Evolutionary conservation across 2,329 filamentous ascomycete species (phyloP).

Genomic region (Penicillium sp.): DNA sequence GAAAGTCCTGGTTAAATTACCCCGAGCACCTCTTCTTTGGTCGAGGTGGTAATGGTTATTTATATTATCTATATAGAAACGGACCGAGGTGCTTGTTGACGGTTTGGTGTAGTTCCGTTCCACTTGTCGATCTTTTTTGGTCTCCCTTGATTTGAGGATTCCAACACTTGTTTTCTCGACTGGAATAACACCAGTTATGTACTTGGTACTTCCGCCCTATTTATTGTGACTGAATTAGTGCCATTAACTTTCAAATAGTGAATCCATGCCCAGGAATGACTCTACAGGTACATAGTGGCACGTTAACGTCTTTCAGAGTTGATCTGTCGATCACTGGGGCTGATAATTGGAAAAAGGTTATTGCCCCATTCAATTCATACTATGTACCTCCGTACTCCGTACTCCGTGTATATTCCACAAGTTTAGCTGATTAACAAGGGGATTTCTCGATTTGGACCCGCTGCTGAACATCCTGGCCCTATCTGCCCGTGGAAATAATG

Average conservation of each 20-base stretch:
- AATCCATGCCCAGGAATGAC: neutral
- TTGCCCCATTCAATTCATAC: too few relatives aligned
- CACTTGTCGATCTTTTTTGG: neutral
- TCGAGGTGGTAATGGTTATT: too few relatives aligned
- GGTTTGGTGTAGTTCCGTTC: neutral
- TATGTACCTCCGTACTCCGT: too few relatives aligned
- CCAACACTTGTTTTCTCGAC: neutral
- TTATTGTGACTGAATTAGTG: neutral
- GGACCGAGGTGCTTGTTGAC: neutral
- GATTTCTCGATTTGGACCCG: neutral
- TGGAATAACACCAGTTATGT: neutral
- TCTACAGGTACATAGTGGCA: neutral
- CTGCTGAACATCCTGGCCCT: neutral
- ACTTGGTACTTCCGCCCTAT: neutral
- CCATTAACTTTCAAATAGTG: neutral
- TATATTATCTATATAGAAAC: too few relatives aligned
- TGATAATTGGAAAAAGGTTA: neutral
- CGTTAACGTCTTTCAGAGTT: neutral
- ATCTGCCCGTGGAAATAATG: neutral
- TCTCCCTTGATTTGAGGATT: neutral
- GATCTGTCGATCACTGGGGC: neutral
- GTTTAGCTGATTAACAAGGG: neutral
- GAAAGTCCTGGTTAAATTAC: too few relatives aligned
- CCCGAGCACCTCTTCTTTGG: too few relatives aligned
- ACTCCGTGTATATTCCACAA: too few relatives aligned